phyloP scores from a whole-genome alignment of 2,329 filamentous ascomycete species.

The Simplicillium aogashimaense region DNA sequence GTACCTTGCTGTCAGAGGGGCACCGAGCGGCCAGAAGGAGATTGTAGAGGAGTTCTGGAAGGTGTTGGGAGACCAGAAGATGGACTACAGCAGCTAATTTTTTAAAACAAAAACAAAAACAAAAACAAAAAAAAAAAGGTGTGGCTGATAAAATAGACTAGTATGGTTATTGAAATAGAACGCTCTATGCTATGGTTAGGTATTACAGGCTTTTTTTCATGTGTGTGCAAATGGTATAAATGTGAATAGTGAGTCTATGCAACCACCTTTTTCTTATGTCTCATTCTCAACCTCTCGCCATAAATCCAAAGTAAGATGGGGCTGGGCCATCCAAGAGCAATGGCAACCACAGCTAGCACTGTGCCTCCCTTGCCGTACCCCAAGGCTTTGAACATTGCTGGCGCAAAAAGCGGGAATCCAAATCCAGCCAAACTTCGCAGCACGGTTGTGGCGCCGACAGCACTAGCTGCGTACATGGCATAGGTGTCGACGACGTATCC shows the following conservation, averaged over 20 bases:
- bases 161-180: too few relatives aligned
- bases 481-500: conserved; percentile 37
- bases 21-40: conserved; percentile 48
- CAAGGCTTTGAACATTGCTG: conserved; percentile 30
- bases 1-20: conserved; percentile 54
- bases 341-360: conserved; percentile 27
- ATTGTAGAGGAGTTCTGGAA: conserved; percentile 56
- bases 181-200: too few relatives aligned
- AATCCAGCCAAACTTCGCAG: conserved; percentile 38
- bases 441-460: conserved; percentile 31
- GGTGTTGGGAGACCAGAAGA: conserved; percentile 42
- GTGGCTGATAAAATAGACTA: conserved; percentile 1
- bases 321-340: conserved; percentile 30
- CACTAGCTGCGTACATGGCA: conserved; percentile 33
- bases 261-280: conserved; percentile 18
- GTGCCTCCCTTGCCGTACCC: conserved; percentile 32
- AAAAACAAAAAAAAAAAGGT: background rate
- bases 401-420: conserved; percentile 40
- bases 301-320: conserved; percentile 34
- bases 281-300: conserved; percentile 21
- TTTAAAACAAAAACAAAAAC: conserved; percentile 3
- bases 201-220: too few relatives aligned
- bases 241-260: too few relatives aligned
- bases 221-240: too few relatives aligned
- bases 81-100: conserved; percentile 31